Evolutionary conservation across 805 yeast genomes (phyloP).

Genomic region (Yarrowia sp.): DNA sequence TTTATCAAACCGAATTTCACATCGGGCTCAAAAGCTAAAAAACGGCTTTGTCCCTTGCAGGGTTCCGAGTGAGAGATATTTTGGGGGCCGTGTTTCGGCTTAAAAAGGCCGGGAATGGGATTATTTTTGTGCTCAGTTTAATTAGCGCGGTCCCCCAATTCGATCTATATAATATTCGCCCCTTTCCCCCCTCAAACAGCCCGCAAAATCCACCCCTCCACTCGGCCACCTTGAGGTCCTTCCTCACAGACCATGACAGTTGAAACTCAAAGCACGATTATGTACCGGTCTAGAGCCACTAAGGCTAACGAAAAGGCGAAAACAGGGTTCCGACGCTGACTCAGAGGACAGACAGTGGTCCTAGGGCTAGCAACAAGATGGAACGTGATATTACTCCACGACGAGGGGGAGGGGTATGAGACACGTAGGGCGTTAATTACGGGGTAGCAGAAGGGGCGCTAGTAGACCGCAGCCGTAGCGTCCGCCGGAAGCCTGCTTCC

Average conservation of each 20-base stretch:
- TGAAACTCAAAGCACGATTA: constrained; percentile 31
- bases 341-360: not conserved
- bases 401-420: constrained; percentile 26
- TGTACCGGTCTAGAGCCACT: constrained; percentile 37
- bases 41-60: constrained; percentile 30
- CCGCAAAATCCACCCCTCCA: not conserved
- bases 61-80: constrained; percentile 17
- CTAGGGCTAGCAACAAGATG: not conserved
- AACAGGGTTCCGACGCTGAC: not conserved
- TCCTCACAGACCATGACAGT: not conserved
- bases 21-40: constrained; percentile 20
- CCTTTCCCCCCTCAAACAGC: not conserved
- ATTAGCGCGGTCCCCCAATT: too few relatives aligned
- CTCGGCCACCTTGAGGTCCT: not conserved
- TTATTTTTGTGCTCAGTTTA: too few relatives aligned
- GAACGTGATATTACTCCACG: constrained; percentile 16
- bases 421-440: not conserved
- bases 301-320: not conserved
- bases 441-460: not conserved
- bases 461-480: too few relatives aligned
- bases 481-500: too few relatives aligned
- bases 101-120: too few relatives aligned
- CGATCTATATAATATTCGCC: not conserved
- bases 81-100: too few relatives aligned
- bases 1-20: constrained; percentile 29